Conservation (phyloP, 192 early-diverging fungal genomes). For the Thamnidium elegans region DNA sequence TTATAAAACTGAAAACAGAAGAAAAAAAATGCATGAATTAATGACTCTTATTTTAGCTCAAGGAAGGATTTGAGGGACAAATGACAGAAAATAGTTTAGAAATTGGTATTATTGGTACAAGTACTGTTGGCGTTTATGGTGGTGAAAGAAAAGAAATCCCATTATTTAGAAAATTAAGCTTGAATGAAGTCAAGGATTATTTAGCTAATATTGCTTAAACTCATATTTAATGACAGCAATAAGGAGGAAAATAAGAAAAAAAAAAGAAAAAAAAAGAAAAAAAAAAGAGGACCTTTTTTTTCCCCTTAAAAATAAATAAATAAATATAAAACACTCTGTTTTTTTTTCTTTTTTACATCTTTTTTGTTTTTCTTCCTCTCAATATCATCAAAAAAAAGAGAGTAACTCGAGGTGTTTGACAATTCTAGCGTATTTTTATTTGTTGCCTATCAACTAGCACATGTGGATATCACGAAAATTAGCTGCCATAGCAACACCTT, state of each 20-base stretch:
- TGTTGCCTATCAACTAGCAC: neutral
- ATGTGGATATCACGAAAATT: constrained; percentile 25
- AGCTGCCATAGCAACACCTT: neutral
- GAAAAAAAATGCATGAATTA: neutral
- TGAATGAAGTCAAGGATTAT: constrained; percentile 94
- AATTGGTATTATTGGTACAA: constrained; percentile 79
- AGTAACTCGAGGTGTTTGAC: too few species aligned
- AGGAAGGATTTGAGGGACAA: constrained; percentile 98
- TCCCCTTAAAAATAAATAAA: too few species aligned
- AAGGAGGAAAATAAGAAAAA: neutral
- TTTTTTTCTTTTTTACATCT: neutral
- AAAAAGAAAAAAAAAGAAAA: neutral
- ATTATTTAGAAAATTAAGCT: constrained; percentile 78
- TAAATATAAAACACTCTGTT: too few species aligned
- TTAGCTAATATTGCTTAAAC: constrained; percentile 87
- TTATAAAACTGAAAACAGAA: neutral
- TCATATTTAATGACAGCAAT: neutral
- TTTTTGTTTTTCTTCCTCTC: constrained; percentile 11
- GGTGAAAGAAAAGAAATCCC: constrained; percentile 61
- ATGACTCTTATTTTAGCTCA: constrained; percentile 49
- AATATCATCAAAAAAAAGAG: neutral
- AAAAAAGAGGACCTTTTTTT: neutral
- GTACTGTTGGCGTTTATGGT: constrained; percentile 49
- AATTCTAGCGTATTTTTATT: too few species aligned
- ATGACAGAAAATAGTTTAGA: constrained; percentile 97